phyloP scores from a whole-genome alignment of 2,329 filamentous ascomycete species.

The Ilyonectria mors-panacis region DNA sequence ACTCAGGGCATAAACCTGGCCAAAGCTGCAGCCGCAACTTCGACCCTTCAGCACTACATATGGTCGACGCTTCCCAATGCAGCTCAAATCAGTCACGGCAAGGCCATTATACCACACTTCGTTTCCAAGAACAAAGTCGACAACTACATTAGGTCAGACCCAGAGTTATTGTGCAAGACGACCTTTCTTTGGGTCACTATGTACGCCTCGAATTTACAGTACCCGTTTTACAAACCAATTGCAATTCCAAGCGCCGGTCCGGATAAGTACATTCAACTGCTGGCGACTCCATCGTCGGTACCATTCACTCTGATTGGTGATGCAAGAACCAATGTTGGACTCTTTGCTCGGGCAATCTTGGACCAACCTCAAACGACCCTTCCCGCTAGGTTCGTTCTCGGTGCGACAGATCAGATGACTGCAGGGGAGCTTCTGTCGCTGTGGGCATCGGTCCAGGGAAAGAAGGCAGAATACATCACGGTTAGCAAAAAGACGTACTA shows the following conservation, averaged over 20 bases:
- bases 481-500: conserved; percentile 47
- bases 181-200: conserved; percentile 57
- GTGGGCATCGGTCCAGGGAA: conserved; percentile 50
- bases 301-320: conserved; percentile 52
- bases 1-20: conserved; percentile 59
- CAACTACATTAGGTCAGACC: conserved; percentile 55
- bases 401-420: conserved; percentile 41
- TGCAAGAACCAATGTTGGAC: conserved; percentile 50
- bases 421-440: conserved; percentile 47
- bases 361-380: conserved; percentile 49
- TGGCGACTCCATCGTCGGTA: conserved; percentile 42
- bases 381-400: conserved; percentile 50
- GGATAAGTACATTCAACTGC: conserved; percentile 50
- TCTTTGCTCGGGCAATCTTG: conserved; percentile 52
- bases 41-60: conserved; percentile 60
- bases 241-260: conserved; percentile 25
- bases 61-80: conserved; percentile 61
- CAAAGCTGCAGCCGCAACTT: conserved; percentile 54
- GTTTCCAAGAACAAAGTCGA: conserved; percentile 60
- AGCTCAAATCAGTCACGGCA: conserved; percentile 50
- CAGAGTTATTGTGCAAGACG: conserved; percentile 53
- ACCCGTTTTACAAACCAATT: conserved; percentile 30
- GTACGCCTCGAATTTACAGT: conserved; percentile 53
- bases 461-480: conserved; percentile 45
- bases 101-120: conserved; percentile 56